Percentiles rank a stretch among this genome's conserved stretches.
phyloP scores from a whole-genome alignment of 768 basidiomycete species.

The Suillus decipiens region DNA sequence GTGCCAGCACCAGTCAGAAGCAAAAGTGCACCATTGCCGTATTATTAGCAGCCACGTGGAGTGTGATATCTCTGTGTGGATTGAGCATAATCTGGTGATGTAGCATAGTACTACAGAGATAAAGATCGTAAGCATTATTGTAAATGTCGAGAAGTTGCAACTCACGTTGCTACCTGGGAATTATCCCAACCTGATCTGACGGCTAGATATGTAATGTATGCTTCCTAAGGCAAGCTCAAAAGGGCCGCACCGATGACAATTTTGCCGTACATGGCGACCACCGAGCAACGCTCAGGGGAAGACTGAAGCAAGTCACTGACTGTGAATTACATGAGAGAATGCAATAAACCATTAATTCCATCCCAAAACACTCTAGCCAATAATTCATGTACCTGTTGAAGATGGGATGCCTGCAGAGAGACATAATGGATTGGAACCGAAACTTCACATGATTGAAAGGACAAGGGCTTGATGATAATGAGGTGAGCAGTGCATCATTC shows the following conservation, averaged over 20 bases:
- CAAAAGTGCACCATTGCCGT: conserved; percentile 64
- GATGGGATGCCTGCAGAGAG: conserved; percentile 56
- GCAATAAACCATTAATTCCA: conserved; percentile 65
- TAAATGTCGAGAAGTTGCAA: conserved; percentile 8
- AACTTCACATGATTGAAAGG: conserved; percentile 43
- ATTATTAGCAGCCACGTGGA: conserved; percentile 82
- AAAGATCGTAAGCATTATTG: background rate
- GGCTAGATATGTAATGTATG: conserved; percentile 81
- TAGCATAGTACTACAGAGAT: conserved; percentile 61
- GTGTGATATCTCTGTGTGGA: conserved; percentile 73
- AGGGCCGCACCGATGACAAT: conserved; percentile 77
- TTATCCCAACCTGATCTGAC: conserved; percentile 84
- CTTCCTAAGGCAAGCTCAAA: conserved; percentile 75
- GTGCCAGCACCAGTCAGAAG: conserved; percentile 8
- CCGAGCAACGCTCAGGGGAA: conserved; percentile 69
- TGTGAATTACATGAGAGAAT: conserved; percentile 27
- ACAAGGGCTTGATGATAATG: conserved; percentile 49
- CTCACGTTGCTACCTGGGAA: conserved; percentile 72
- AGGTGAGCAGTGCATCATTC: conserved; percentile 6
- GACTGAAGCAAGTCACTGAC: conserved; percentile 72
- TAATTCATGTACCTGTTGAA: conserved; percentile 72
- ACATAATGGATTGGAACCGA: conserved; percentile 63
- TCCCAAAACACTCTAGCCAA: conserved; percentile 72
- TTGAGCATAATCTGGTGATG: conserved; percentile 74
- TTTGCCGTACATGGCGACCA: conserved; percentile 70